These are phyloP conservation scores for Fusarium gaditjirri DNA, from an alignment of 2,329 filamentous ascomycete species.

Conservation along the genomic window DNA sequence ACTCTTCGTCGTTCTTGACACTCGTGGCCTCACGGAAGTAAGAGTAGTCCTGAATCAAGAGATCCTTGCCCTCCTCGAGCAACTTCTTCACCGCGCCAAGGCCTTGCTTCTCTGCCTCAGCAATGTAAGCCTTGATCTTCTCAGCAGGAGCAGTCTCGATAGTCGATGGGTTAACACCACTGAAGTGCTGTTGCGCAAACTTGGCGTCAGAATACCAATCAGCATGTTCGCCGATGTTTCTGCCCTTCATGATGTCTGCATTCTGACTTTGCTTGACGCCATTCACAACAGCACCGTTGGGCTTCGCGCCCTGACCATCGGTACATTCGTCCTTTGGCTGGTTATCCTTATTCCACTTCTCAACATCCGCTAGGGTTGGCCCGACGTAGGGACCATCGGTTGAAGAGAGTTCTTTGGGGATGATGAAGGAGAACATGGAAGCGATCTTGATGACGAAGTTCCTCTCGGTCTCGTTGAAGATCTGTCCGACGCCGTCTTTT, in stretches of 20 bases:
- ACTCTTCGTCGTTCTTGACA: slow-evolving; percentile 4
- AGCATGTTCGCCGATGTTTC: slow-evolving; percentile 19
- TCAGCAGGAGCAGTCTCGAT: slow-evolving; percentile 2
- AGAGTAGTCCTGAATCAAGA: slow-evolving; percentile 32
- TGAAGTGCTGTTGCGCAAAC: slow-evolving; percentile 27
- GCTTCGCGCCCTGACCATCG: background rate
- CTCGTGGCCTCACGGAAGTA: slow-evolving; percentile 30
- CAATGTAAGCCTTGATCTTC: slow-evolving; percentile 15
- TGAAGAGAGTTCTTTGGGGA: background rate
- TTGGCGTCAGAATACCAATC: slow-evolving; percentile 34
- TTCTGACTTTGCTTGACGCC: background rate
- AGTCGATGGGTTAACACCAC: slow-evolving; percentile 21
- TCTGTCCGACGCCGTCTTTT: background rate
- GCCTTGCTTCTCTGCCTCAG: slow-evolving; percentile 21
- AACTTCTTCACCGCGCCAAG: slow-evolving; percentile 16
- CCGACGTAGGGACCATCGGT: slow-evolving; percentile 1
- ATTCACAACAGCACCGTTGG: background rate
- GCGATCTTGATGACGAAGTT: background rate
- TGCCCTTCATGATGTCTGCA: slow-evolving; percentile 26
- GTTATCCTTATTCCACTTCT: slow-evolving; percentile 7
- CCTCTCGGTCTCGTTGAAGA: slow-evolving; percentile 10
- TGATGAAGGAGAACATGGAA: background rate
- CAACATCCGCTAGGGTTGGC: slow-evolving; percentile 18
- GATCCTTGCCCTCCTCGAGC: slow-evolving; percentile 7
- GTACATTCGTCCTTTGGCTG: background rate